A percentile compares a stretch with the other conserved stretches of the same genome.
Conservation (phyloP, 1,139 yeast species). For the Sugiyamaella sp. region DNA sequence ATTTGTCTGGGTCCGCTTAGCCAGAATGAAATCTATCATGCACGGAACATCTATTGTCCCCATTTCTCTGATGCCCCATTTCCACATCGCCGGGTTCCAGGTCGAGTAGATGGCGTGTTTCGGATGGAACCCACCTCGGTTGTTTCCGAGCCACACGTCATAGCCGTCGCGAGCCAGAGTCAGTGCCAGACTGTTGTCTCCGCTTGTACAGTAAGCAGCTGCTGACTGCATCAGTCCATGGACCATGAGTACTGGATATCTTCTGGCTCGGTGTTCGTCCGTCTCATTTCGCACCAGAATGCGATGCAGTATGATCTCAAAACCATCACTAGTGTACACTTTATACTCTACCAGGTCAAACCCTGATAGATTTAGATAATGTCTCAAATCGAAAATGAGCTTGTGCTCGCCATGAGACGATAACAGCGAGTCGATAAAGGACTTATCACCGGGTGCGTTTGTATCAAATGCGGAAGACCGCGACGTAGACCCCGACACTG, state of each 20-base stretch:
- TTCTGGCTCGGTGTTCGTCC: conserved; percentile 34
- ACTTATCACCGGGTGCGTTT: conserved; percentile 6
- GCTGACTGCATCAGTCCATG: conserved; percentile 90
- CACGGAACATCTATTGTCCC: conserved; percentile 77
- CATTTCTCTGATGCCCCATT: conserved; percentile 86
- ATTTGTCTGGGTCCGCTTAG: conserved; percentile 41
- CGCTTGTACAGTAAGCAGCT: conserved; percentile 81
- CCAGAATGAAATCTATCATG: conserved; percentile 62
- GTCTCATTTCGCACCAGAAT: conserved; percentile 55
- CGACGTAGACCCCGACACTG: background rate
- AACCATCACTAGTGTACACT: conserved; percentile 81
- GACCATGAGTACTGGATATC: conserved; percentile 66
- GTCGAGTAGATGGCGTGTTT: conserved; percentile 53
- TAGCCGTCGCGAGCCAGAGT: conserved; percentile 63
- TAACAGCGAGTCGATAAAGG: conserved; percentile 4
- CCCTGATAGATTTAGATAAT: conserved; percentile 65
- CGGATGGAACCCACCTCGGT: conserved; percentile 82
- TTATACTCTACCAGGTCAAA: conserved; percentile 61
- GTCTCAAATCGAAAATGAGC: conserved; percentile 55
- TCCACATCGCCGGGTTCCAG: conserved; percentile 55
- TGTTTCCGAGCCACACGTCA: conserved; percentile 95
- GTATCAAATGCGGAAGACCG: background rate
- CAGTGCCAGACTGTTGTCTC: conserved; percentile 71
- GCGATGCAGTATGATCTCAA: conserved; percentile 63
- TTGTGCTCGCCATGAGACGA: conserved; percentile 36